These are phyloP conservation scores for Citrus maxima DNA, from an alignment of 345 rosid species.

Conservation along the genomic window DNA sequence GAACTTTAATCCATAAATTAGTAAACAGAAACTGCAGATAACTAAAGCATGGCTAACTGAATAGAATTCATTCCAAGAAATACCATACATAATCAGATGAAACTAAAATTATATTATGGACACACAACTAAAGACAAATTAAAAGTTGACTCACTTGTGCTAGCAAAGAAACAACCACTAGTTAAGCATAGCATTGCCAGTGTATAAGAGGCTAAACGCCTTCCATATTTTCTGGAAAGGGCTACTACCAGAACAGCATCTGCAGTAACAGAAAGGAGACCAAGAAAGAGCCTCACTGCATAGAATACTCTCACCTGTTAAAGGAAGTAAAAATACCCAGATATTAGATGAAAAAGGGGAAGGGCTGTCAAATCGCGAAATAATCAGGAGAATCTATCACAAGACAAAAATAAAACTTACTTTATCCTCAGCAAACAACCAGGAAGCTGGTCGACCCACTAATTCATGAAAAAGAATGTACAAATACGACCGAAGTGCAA, in stretches of 20 bases:
- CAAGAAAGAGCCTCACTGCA: conserved; percentile 93
- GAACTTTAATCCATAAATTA: background rate
- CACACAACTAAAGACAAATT: background rate
- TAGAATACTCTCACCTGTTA: conserved; percentile 84
- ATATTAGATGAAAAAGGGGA: background rate
- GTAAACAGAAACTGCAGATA: background rate
- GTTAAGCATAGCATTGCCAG: conserved; percentile 96
- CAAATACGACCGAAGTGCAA: conserved; percentile 88
- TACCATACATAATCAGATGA: background rate
- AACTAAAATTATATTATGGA: background rate
- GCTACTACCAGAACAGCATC: conserved; percentile 89
- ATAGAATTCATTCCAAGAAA: background rate
- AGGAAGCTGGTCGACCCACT: conserved; percentile 78
- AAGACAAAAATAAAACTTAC: conserved; percentile 34
- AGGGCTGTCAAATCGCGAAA: background rate
- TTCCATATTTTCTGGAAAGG: conserved; percentile 87
- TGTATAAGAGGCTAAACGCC: conserved; percentile 83
- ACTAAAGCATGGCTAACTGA: background rate
- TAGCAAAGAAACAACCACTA: conserved; percentile 98
- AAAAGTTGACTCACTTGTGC: conserved; percentile 71
- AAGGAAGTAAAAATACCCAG: background rate
- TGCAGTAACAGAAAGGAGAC: conserved; percentile 67
- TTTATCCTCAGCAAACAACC: conserved; percentile 80
- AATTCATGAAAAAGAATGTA: conserved; percentile 78
- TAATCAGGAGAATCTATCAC: background rate